Base-by-base conservation (phyloP, 2,329 filamentous ascomycete species). In the Colletotrichum horii region DNA sequence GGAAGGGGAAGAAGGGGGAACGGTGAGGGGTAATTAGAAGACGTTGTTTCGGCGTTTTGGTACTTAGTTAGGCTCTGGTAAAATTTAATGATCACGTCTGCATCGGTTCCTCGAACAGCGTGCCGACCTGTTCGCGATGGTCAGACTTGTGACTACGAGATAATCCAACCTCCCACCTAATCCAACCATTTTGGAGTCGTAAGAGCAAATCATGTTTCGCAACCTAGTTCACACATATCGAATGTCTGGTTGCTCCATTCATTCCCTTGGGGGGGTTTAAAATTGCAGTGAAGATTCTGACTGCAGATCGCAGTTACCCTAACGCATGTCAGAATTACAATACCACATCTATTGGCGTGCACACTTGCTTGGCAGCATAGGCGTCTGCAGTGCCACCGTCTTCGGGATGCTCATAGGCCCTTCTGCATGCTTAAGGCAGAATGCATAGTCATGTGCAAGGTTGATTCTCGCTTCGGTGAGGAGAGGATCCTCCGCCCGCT, bases 81-180 rank as follows among this genome's bases (percentile, higher is more conserved):
- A 12, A 48, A 48, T 22, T 1, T 1, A 48, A n/a, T 22, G 43
- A 22, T 48, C 19, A 48, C 19, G 43, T 14, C 12, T 22, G 6
- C 2, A 2, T 48, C 2, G 38, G 19, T 48, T 48, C 11, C 19
- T 22, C 12, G 38, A 48, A 7, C 9, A 12, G 19, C 5, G 9
- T 12, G 19, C 19, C 0, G 1, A 12, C 3, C 0, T n/a, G 19
- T 6, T n/a, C 1, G 9, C 2, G 38, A 6, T 6, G 4, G 0
- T n/a, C 0, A 11, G 19, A n/a, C 19, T 12, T 6, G 19, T 19
- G 8, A 6, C 38, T 12, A 43, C 9, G 38, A 38, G 7, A 36
- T 6, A 0, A 36, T 16, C 14, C 1, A 1, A 36, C 14, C 16
- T 16, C 2, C 34, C 2, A 3, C 15, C 15, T 16, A 14, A 36